Evolutionary conservation across 192 early-diverging fungal species (phyloP).

Genomic region (Spizellomyces punctatus): DNA sequence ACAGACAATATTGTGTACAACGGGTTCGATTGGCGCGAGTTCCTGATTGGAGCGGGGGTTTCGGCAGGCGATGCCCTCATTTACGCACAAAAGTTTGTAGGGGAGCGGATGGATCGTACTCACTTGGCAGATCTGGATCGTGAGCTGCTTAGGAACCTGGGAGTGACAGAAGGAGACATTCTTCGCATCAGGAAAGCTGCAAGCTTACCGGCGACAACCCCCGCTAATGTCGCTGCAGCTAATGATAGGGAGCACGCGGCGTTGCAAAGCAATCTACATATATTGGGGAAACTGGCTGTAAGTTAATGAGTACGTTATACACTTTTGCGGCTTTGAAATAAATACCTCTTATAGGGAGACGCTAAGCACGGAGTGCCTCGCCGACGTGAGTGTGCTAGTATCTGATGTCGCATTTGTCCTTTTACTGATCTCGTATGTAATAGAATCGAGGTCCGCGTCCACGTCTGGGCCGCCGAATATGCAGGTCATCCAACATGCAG

Average conservation of each 20-base stretch:
- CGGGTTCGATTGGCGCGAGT: conserved; percentile 95
- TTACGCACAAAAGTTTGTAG: conserved; percentile 84
- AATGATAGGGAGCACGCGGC: conserved; percentile 50
- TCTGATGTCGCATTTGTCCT: background rate
- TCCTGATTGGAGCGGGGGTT: conserved; percentile 75
- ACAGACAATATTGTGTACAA: conserved; percentile 49
- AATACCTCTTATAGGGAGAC: background rate
- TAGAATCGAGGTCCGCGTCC: no score
- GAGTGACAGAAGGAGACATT: conserved; percentile 85
- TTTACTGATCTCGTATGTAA: no score
- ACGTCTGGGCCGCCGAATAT: conserved; percentile 7
- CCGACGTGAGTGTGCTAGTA: background rate
- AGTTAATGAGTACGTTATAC: conserved; percentile 5
- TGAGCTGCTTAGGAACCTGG: conserved; percentile 74
- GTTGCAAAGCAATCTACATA: conserved; percentile 43
- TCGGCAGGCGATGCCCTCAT: conserved; percentile 74
- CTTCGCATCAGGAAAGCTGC: conserved; percentile 71
- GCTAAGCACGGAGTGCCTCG: background rate
- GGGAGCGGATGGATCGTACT: conserved; percentile 82
- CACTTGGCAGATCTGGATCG: conserved; percentile 76
- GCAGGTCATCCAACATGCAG: conserved; percentile 23
- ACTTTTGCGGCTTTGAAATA: conserved; percentile 33
- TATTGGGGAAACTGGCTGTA: conserved; percentile 24
- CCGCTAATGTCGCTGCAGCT: background rate
- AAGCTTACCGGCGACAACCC: conserved; percentile 9